Evolutionary conservation across 1,284 basidiomycete genomes (phyloP), one percentile per base, ranked within the genome.

Genomic region (Malassezia restricta): DNA sequence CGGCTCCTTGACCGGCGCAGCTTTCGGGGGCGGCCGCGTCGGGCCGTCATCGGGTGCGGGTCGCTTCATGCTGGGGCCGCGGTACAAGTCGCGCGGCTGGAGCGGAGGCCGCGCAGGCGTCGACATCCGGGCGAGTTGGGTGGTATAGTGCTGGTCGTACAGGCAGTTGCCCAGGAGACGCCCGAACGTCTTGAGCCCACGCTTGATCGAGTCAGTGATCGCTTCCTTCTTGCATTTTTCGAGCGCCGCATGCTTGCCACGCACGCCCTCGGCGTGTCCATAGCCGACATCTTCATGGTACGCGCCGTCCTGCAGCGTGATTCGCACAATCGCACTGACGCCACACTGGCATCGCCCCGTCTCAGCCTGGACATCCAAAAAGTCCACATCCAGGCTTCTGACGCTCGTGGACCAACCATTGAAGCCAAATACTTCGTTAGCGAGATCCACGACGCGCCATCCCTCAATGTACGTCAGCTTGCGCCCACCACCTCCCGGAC

Each of bases 181-280:
- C 44, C 94, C 92, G 73, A 98, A 98, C 61, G 83, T 87, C 44
- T 88, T 80, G 17, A 98, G 77, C 0, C 88, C 82, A 32, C 92
- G 83, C 75, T 98, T 98, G 42, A 92, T 76, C 0, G 80, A 91
- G 65, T 98, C 92, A 0, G 92, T 98, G 0, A 95, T 85, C 0
- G 94, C 90, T 71, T 96, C 92, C 70, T 98, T 98, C 78, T 94
- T 92, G 65, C 86, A 88, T 89, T 98, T 98, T 67, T 96, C 91
- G 29, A 98, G 71, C 1, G 87, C 90, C 12, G 80, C 79, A 0
- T 81, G 87, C 73, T 92, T 95, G 51, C 82, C 83, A 71, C 82
- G 85, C 17, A 80, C 76, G 64, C 94, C 95, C 66, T 95, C 90
- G 40, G 84, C 70, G 64, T 83, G 78, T 1, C 94, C 92, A 74